phyloP scores from a whole-genome alignment of 164 flowering plant species.

The Vitis riparia region DNA sequence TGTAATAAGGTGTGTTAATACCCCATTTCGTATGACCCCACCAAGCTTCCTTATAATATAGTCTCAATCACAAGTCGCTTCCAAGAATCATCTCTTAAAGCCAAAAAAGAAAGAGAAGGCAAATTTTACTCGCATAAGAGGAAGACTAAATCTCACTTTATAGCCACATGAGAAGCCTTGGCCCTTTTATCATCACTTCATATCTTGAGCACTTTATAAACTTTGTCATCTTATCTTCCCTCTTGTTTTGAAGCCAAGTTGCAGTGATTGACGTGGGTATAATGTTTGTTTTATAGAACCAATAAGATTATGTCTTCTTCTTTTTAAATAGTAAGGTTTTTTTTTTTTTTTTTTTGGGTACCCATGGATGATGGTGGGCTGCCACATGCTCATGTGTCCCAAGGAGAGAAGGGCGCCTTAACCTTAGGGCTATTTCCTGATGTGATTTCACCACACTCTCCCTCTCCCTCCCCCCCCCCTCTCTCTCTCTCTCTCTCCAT shows the following conservation, averaged over 20 bases:
- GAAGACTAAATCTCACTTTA: conserved; percentile 2
- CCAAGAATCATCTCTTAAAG: neutral
- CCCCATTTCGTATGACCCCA: conserved; percentile 20
- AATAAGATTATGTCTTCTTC: neutral
- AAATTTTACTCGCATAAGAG: too few species aligned
- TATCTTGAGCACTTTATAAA: neutral
- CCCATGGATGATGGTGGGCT: conserved; percentile 8
- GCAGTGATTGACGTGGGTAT: conserved; percentile 21
- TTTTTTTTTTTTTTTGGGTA: neutral
- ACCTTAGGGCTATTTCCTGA: conserved; percentile 12
- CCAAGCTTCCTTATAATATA: conserved; percentile 8
- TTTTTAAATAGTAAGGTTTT: conserved; percentile 2
- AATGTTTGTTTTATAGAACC: conserved; percentile 17
- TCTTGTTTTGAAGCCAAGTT: conserved; percentile 8
- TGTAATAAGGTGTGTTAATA: conserved; percentile 18
- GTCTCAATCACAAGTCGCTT: conserved; percentile 36
- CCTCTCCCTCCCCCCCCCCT: neutral
- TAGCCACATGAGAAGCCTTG: neutral
- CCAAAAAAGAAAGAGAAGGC: too few species aligned
- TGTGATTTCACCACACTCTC: neutral
- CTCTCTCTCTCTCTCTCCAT: neutral
- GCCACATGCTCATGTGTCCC: conserved; percentile 32
- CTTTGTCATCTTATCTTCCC: neutral
- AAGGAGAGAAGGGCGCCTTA: conserved; percentile 23
- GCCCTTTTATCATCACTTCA: neutral